phyloP scores from a whole-genome alignment of 2,329 filamentous ascomycete species.

The Trichoderma sp. region DNA sequence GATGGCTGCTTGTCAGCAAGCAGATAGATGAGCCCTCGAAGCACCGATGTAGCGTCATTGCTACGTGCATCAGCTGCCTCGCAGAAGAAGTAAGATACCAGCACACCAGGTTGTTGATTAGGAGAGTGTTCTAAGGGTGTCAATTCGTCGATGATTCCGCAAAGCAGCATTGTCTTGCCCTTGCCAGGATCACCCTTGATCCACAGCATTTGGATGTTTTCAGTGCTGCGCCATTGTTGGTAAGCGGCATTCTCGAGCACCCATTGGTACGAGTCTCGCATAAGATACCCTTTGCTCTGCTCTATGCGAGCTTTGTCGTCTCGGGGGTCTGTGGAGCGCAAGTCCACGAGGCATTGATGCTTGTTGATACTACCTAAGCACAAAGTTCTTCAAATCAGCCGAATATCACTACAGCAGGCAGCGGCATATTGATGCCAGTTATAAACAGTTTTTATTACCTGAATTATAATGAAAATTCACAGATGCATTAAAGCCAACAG shows the following conservation, averaged over 20 bases:
- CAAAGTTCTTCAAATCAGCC: not conserved
- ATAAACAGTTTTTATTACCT: not conserved
- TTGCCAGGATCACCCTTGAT: not conserved
- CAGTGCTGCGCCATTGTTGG: not conserved
- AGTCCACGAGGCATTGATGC: not conserved
- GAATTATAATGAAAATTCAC: not conserved
- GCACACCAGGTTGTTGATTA: not conserved
- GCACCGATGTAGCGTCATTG: not conserved
- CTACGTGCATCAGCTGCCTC: not conserved
- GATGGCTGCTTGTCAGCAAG: not conserved
- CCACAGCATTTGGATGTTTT: not conserved
- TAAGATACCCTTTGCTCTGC: not conserved
- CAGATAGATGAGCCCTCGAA: not conserved
- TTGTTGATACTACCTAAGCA: not conserved
- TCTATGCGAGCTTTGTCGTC: not conserved
- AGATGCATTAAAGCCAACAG: not conserved
- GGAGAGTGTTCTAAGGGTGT: not conserved
- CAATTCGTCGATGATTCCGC: not conserved
- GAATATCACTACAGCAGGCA: not conserved
- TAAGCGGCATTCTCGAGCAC: not conserved
- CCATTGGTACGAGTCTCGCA: not conserved
- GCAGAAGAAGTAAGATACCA: not conserved
- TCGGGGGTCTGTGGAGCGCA: not conserved
- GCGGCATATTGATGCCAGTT: not conserved
- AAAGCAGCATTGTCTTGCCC: not conserved